phyloP scores from a whole-genome alignment of 176 grass and related monocot genomes.

The Lolium multiflorum region DNA sequence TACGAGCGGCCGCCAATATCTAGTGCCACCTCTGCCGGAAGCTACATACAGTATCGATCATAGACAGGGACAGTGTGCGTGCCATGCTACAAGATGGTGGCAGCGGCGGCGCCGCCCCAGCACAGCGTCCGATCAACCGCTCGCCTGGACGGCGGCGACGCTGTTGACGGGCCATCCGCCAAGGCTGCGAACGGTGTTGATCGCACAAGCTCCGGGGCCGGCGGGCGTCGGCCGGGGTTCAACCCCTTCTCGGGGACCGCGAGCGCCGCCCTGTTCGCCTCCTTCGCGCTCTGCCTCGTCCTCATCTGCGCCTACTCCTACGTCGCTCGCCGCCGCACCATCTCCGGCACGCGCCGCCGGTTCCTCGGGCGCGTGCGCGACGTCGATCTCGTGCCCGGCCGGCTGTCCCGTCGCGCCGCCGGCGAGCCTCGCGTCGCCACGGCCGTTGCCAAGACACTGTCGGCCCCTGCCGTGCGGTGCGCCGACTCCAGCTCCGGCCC shows the following conservation, averaged over 20 bases:
- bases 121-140: neutral
- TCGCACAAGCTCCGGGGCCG: neutral
- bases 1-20: too few relatives aligned
- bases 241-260: slow-evolving; percentile 42
- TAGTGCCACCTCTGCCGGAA: too few relatives aligned
- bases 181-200: neutral
- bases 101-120: slow-evolving; percentile 20
- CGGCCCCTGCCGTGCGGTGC: neutral
- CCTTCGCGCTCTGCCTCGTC: slow-evolving; percentile 52
- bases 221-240: slow-evolving; percentile 16
- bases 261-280: slow-evolving; percentile 51
- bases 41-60: neutral
- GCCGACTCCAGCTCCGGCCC: neutral
- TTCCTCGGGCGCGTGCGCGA: slow-evolving; percentile 36
- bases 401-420: neutral
- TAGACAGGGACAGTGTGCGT: neutral
- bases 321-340: slow-evolving; percentile 46
- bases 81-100: neutral
- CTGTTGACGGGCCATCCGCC: neutral
- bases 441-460: slow-evolving; percentile 17
- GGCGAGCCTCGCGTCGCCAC: slow-evolving; percentile 36
- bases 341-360: slow-evolving; percentile 31
- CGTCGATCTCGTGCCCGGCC: slow-evolving; percentile 5
- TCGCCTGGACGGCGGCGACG: neutral
- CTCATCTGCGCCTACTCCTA: slow-evolving; percentile 61